Percentiles rank a stretch among this genome's conserved stretches.
Evolutionary conservation across 2,329 filamentous ascomycete genomes (phyloP).

Genomic region (Scleromitrula shiraiana): DNA sequence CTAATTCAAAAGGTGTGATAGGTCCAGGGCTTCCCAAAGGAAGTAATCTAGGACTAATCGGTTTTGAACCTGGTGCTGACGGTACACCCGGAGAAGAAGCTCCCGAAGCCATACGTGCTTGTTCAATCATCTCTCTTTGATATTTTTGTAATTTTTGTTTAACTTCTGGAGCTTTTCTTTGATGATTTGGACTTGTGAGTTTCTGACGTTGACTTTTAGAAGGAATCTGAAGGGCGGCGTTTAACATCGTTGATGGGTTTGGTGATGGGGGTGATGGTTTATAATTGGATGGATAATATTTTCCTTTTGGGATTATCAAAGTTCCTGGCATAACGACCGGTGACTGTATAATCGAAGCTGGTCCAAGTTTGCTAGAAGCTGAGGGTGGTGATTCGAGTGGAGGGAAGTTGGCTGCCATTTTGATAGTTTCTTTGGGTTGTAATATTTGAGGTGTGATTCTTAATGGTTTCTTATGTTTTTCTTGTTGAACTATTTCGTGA

Average conservation of each 20-base stretch:
- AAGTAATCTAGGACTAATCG: conserved; percentile 40
- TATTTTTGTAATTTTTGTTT: conserved; percentile 49
- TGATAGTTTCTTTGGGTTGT: neutral
- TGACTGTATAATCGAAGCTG: conserved; percentile 7
- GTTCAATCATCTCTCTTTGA: conserved; percentile 52
- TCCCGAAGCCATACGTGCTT: conserved; percentile 38
- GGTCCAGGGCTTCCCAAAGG: conserved; percentile 52
- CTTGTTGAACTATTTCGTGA: conserved; percentile 37
- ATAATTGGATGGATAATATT: conserved; percentile 58
- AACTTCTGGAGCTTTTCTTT: conserved; percentile 39
- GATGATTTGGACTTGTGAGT: conserved; percentile 30
- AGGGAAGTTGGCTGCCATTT: conserved; percentile 20
- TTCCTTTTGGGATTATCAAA: conserved; percentile 44
- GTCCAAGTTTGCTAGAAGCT: conserved; percentile 2
- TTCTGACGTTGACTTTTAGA: conserved; percentile 23
- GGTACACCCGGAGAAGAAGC: conserved; percentile 27
- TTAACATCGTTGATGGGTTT: conserved; percentile 13
- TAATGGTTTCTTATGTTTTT: conserved; percentile 28
- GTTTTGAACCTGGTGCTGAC: conserved; percentile 31
- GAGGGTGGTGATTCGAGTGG: conserved; percentile 10
- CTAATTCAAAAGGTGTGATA: conserved; percentile 53
- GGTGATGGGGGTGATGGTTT: conserved; percentile 29
- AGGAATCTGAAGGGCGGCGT: conserved; percentile 24
- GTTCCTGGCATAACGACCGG: conserved; percentile 12
- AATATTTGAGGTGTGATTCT: neutral